Evolutionary conservation across 169 alveolate genomes (phyloP).

Genomic region (Besnoitia besnoiti): DNA sequence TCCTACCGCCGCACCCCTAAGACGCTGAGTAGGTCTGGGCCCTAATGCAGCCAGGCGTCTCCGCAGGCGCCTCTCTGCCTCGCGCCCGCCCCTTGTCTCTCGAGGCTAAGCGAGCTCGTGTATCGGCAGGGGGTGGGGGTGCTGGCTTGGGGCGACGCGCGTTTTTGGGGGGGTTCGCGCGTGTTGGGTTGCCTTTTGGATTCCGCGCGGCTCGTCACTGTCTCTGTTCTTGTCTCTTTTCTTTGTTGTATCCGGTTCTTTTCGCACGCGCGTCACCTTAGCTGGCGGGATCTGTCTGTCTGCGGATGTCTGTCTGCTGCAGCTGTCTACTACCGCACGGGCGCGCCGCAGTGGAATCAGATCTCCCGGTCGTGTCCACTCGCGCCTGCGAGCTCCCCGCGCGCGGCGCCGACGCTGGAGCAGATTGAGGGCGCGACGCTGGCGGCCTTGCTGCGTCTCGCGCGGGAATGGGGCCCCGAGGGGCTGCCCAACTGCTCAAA

Average conservation of each 20-base stretch:
- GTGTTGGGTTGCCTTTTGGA: too few relatives aligned
- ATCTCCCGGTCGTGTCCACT: conserved; percentile 17
- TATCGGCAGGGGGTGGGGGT: too few relatives aligned
- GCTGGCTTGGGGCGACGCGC: too few relatives aligned
- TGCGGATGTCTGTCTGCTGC: not conserved
- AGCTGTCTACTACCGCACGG: conserved; percentile 14
- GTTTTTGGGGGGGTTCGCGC: too few relatives aligned
- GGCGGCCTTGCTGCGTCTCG: not conserved
- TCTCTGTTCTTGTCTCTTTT: not conserved
- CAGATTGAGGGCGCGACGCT: not conserved
- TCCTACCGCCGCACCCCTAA: not conserved
- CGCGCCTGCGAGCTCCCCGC: not conserved
- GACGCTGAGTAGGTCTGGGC: conserved; percentile 36
- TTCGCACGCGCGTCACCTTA: too few relatives aligned
- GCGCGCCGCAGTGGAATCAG: not conserved
- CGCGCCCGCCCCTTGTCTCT: too few relatives aligned
- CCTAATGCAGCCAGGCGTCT: too few relatives aligned
- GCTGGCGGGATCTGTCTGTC: too few relatives aligned
- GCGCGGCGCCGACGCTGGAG: conserved; percentile 25
- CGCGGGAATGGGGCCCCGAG: not conserved
- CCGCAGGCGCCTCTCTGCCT: too few relatives aligned
- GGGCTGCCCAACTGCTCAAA: not conserved
- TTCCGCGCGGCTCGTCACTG: too few relatives aligned
- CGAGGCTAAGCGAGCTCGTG: too few relatives aligned
- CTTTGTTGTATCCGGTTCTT: not conserved